Percentiles rank a stretch among this genome's conserved stretches.
These are phyloP conservation scores for Aspergillus neotritici DNA, from an alignment of 2,329 filamentous ascomycete species.

Conservation along the genomic window DNA sequence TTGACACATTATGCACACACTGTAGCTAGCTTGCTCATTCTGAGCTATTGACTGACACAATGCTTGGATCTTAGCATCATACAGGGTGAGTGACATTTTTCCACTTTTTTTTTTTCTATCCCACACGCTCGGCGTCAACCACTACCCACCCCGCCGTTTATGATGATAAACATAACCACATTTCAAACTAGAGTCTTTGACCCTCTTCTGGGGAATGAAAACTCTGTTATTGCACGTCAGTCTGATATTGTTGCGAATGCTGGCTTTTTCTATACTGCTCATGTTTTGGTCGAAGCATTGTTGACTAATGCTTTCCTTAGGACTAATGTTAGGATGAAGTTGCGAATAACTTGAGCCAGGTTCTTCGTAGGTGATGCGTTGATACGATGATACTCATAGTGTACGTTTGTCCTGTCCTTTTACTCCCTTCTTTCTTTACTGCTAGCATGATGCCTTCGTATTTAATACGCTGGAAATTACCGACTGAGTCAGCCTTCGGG, in stretches of 20 bases:
- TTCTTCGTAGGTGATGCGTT: neutral
- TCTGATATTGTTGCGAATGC: conserved; percentile 56
- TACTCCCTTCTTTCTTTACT: conserved; percentile 25
- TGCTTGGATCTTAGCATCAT: conserved; percentile 1
- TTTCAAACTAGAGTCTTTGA: conserved; percentile 97
- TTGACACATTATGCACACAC: conserved; percentile 5
- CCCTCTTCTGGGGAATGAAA: conserved; percentile 67
- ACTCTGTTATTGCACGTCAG: conserved; percentile 74
- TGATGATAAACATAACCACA: conserved; percentile 78
- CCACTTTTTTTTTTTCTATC: neutral
- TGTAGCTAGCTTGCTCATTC: neutral
- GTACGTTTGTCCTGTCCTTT: conserved; percentile 28
- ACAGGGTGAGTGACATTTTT: conserved; percentile 32
- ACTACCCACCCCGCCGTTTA: conserved; percentile 34
- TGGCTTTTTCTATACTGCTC: neutral
- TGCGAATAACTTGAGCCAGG: conserved; percentile 10
- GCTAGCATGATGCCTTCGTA: conserved; percentile 52
- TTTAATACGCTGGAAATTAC: conserved; percentile 89
- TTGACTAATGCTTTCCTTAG: conserved; percentile 5
- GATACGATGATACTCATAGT: too few species aligned
- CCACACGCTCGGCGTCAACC: conserved; percentile 10
- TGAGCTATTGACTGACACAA: neutral
- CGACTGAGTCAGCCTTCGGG: conserved; percentile 66
- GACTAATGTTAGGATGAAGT: conserved; percentile 12
- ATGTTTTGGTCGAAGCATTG: conserved; percentile 2